Evolutionary conservation across 2,329 filamentous ascomycete genomes (phyloP), one percentile per base, ranked within the genome.

Genomic region (Trichoderma sp.): DNA sequence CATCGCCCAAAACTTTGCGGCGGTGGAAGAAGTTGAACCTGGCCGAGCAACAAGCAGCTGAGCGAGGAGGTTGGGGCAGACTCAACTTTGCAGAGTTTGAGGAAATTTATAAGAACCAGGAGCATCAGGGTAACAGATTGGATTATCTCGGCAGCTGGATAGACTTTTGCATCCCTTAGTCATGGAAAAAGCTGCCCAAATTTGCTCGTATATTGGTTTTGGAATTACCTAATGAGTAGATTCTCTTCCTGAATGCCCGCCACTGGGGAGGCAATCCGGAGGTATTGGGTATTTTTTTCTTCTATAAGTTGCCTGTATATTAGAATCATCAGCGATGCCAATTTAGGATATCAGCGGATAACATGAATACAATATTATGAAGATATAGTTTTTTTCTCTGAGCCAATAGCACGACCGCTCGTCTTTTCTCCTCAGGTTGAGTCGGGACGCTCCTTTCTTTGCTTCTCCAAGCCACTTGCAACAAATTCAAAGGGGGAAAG

Each of bases 71-170:
- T 1, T 92, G 90, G 82, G 95, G 94, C 1, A 89, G 90, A 77
- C 84, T 98, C 62, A 92, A 83, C 77, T 95, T 91, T 74, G 86
- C 88, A 1, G 96, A 98, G 80, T 97, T 98, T 81, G 90, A 93
- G 76, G 84, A 84, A 50, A 90, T 91, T 64, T 93, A 96, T 83
- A 88, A 90, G 75, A 85, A 85, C n/a, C 87, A 90, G 74, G 88
- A 91, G 74, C 88, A 89, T 28, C 82, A 84, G 32, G 87, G 86
- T 15, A 89, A 90, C 78, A 83, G 91, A 68, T 85, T 95, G 73
- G 92, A 93, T 75, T 95, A 97, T 80, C 85, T 98, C 61, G 93
- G 93, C 72, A 93, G 90, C 76, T 98, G 95, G 95, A 93, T 98
- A 80, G 95, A 98, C 79, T 90, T 91, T 79, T 92, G 89, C 79